Conservation (phyloP, 1,139 yeast species). For the Protomyces arabidopsidicola region DNA sequence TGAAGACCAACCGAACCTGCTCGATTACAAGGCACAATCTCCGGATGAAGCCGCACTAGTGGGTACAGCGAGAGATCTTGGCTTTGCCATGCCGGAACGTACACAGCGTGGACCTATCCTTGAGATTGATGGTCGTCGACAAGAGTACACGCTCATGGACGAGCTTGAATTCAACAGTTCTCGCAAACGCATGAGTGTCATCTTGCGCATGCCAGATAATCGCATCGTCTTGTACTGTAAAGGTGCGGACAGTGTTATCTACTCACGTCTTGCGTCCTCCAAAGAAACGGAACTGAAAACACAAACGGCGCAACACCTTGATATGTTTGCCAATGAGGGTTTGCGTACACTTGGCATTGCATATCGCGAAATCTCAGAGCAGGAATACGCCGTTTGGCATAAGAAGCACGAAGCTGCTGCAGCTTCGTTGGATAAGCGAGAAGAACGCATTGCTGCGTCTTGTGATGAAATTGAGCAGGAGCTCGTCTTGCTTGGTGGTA, state of each 20-base stretch:
- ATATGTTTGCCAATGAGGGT: slow-evolving; percentile 94
- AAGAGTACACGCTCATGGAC: slow-evolving; percentile 69
- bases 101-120: slow-evolving; percentile 66
- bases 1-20: slow-evolving; percentile 49
- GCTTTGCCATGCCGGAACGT: slow-evolving; percentile 73
- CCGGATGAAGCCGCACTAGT: slow-evolving; percentile 98
- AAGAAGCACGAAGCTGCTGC: slow-evolving; percentile 64
- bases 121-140: slow-evolving; percentile 67
- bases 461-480: slow-evolving; percentile 77
- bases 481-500: slow-evolving; percentile 77
- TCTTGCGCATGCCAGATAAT: slow-evolving; percentile 60
- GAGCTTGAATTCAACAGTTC: slow-evolving; percentile 83
- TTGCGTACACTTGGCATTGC: slow-evolving; percentile 91
- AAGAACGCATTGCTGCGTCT: slow-evolving; percentile 67
- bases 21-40: slow-evolving; percentile 85
- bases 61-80: slow-evolving; percentile 86
- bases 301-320: slow-evolving; percentile 77
- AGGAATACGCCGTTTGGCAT: slow-evolving; percentile 64
- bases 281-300: slow-evolving; percentile 57
- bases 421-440: slow-evolving; percentile 71
- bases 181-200: slow-evolving; percentile 94
- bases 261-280: slow-evolving; percentile 58
- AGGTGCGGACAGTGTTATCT: slow-evolving; percentile 93
- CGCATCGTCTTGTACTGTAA: slow-evolving; percentile 64
- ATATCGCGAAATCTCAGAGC: slow-evolving; percentile 62